Evolutionary conservation across 768 basidiomycete genomes (phyloP).

Genomic region (Gelatoporia subvermispora): DNA sequence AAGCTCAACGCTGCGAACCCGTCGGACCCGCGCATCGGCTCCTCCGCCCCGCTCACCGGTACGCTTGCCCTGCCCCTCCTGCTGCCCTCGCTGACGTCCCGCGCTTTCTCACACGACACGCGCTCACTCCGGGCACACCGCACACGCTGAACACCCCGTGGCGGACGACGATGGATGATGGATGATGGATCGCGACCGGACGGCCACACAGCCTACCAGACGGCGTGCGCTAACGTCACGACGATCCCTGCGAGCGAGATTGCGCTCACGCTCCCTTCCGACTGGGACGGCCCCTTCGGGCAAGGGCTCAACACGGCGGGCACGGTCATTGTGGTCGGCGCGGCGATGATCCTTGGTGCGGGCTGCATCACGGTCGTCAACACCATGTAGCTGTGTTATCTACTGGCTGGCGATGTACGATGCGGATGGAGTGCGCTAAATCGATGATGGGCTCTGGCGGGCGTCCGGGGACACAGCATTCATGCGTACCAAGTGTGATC

Average conservation of each 20-base stretch:
- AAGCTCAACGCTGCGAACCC: constrained; percentile 41
- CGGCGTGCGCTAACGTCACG: constrained; percentile 40
- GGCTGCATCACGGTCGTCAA: constrained; percentile 48
- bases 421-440: no score
- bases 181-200: no score
- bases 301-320: constrained; percentile 39
- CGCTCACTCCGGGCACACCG: no score
- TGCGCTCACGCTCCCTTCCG: constrained; percentile 39
- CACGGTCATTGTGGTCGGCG: constrained; percentile 40
- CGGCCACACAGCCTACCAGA: constrained; percentile 44
- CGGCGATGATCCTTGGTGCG: constrained; percentile 43
- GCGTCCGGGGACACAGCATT: no score
- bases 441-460: no score
- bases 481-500: no score
- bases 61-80: no score
- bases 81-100: background rate
- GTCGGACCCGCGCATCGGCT: constrained; percentile 57
- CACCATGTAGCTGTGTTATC: constrained; percentile 39
- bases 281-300: constrained; percentile 60
- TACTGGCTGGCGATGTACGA: no score
- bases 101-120: no score
- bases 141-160: no score
- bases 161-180: no score
- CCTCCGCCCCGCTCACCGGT: constrained; percentile 56
- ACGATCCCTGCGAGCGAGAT: constrained; percentile 35